Percentiles rank a stretch among this genome's conserved stretches.
phyloP scores from a whole-genome alignment of 495 filamentous ascomycete genomes.

The Penicillium alfredii region DNA sequence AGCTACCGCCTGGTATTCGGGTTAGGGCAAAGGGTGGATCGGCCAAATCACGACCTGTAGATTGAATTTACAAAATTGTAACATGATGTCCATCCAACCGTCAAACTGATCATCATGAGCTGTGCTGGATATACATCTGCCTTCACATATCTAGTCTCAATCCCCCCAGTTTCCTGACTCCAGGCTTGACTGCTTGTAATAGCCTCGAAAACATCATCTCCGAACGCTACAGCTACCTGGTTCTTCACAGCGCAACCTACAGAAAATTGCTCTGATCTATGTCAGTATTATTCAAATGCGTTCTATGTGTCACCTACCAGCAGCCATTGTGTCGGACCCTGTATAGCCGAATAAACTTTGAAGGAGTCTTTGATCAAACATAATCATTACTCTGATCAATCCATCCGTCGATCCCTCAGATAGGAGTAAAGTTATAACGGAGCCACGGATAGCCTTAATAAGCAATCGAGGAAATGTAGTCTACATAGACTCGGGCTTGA shows the following conservation, averaged over 20 bases:
- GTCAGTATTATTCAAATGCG: background rate
- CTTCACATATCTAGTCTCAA: background rate
- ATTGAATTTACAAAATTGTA: slow-evolving; percentile 1
- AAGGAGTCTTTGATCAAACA: background rate
- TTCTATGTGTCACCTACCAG: background rate
- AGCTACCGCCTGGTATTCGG: background rate
- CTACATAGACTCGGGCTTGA: background rate
- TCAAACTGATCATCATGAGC: slow-evolving; percentile 1
- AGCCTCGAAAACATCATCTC: slow-evolving; percentile 1
- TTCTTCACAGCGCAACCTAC: slow-evolving; percentile 1
- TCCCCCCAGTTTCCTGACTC: background rate
- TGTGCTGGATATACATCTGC: slow-evolving; percentile 1
- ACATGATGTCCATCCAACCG: slow-evolving; percentile 1
- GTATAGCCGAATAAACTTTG: background rate
- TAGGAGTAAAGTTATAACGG: background rate
- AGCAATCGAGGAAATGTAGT: background rate
- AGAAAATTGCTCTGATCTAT: background rate
- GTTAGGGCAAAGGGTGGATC: background rate
- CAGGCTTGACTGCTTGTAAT: slow-evolving; percentile 1
- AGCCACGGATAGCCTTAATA: background rate
- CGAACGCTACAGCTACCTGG: background rate
- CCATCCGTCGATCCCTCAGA: background rate
- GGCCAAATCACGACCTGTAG: background rate
- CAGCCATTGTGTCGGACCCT: background rate
- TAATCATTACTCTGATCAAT: slow-evolving; percentile 1